Percentiles rank a stretch among this genome's conserved stretches.
Evolutionary conservation across 768 basidiomycete species (phyloP).

Genomic region (Lentinula detonsa): DNA sequence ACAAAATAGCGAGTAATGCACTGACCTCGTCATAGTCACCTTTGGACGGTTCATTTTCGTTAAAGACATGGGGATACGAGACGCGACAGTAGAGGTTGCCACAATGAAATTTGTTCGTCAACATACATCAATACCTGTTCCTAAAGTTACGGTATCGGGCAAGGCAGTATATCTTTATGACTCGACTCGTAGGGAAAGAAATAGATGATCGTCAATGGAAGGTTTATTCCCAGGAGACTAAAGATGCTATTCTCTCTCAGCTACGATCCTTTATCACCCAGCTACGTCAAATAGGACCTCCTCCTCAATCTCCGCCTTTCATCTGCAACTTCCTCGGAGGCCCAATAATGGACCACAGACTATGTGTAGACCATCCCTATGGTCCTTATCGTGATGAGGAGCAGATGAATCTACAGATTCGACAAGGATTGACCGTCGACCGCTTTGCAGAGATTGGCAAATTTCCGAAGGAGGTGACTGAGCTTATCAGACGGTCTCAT

Average conservation of each 20-base stretch:
- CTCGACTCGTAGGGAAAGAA: not conserved
- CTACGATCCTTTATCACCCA: not conserved
- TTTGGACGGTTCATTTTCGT: constrained; percentile 4
- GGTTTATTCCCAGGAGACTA: not conserved
- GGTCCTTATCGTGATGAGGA: constrained; percentile 8
- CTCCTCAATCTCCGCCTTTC: not conserved
- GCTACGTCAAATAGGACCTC: constrained; percentile 4
- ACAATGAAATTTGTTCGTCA: constrained; percentile 5
- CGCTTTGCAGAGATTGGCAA: not conserved
- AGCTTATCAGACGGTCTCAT: not conserved
- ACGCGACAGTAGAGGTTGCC: constrained; percentile 1
- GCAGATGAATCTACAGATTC: constrained; percentile 1
- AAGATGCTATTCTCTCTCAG: not conserved
- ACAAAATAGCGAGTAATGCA: not conserved
- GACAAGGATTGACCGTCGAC: not conserved
- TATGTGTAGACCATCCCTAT: not conserved
- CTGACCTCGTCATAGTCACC: not conserved
- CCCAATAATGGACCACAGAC: not conserved
- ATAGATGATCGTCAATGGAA: not conserved
- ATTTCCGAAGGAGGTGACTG: not conserved
- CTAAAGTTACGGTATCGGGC: not conserved
- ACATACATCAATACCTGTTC: constrained; percentile 4
- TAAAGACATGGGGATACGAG: not conserved
- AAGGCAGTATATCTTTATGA: not conserved
- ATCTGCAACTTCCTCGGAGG: constrained; percentile 5